phyloP scores from a whole-genome alignment of 2,329 filamentous ascomycete genomes.

The Curvularia hawaiiensis region DNA sequence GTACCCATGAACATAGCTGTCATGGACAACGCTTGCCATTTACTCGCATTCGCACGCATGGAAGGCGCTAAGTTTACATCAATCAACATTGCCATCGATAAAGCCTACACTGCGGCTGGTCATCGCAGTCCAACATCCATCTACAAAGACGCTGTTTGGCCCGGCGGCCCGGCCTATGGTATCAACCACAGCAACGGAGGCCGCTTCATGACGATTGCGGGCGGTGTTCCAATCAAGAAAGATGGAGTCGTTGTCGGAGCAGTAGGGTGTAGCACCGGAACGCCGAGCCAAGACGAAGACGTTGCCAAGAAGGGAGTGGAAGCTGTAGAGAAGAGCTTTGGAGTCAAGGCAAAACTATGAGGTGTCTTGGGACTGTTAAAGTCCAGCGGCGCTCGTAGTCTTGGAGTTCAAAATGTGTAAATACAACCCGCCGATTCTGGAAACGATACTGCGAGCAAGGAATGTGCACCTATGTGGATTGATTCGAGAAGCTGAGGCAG shows the following conservation, averaged over 20 bases:
- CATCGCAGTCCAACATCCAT: constrained; percentile 57
- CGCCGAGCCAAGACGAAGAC: constrained; percentile 60
- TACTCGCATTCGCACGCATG: constrained; percentile 56
- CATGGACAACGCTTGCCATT: constrained; percentile 52
- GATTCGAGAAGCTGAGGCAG: neutral
- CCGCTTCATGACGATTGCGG: constrained; percentile 59
- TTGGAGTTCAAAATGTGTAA: neutral
- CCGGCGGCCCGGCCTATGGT: constrained; percentile 58
- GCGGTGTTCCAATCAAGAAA: constrained; percentile 57
- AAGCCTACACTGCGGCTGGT: constrained; percentile 63
- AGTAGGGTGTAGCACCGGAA: constrained; percentile 61
- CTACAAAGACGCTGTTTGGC: constrained; percentile 60
- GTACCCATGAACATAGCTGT: constrained; percentile 58
- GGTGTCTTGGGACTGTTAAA: neutral
- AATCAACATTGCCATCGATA: constrained; percentile 65
- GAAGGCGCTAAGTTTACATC: constrained; percentile 57
- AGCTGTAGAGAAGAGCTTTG: constrained; percentile 49
- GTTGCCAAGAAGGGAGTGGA: constrained; percentile 59
- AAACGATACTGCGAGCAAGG: neutral
- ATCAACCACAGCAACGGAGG: constrained; percentile 60
- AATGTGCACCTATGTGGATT: neutral
- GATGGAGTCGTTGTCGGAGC: constrained; percentile 59
- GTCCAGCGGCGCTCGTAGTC: neutral
- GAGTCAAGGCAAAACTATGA: constrained; percentile 49
- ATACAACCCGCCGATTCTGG: neutral